Evolutionary conservation across 225 moss, liverwort and hornwort genomes (phyloP).

Genomic region (Pleurozium schreberi): DNA sequence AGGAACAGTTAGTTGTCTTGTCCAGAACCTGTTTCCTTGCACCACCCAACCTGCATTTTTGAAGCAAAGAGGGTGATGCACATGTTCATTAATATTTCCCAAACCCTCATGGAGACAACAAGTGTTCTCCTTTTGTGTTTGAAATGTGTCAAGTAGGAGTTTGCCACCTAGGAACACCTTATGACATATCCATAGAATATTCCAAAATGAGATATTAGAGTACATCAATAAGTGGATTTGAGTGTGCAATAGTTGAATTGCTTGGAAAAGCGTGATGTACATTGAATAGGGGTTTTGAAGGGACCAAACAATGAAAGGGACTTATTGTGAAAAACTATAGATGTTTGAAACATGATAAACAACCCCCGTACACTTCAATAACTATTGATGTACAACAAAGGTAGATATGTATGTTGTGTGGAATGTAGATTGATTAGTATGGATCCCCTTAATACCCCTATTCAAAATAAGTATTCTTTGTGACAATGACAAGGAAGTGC

Average conservation of each 20-base stretch:
- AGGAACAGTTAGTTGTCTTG: neutral
- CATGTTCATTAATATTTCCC: neutral
- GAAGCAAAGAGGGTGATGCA: neutral
- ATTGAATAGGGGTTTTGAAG: too few species aligned
- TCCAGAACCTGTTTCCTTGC: neutral
- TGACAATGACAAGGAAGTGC: neutral
- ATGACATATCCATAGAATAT: neutral
- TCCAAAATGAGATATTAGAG: neutral
- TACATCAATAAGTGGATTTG: neutral
- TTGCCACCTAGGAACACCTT: neutral
- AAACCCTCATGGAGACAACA: fast-evolving
- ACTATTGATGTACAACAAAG: too few species aligned
- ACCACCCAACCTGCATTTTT: neutral
- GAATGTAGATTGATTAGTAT: too few species aligned
- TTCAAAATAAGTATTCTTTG: too few species aligned
- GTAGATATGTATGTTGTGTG: too few species aligned
- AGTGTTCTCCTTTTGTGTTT: too few species aligned
- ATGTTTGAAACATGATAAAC: too few species aligned
- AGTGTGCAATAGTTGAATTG: too few species aligned
- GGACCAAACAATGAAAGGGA: too few species aligned
- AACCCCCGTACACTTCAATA: too few species aligned
- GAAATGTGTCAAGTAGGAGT: neutral
- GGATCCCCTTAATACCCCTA: too few species aligned
- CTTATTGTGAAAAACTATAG: too few species aligned
- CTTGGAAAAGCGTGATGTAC: neutral